Conservation (phyloP, 1,139 yeast species). For the Yamadazyma aaseri region DNA sequence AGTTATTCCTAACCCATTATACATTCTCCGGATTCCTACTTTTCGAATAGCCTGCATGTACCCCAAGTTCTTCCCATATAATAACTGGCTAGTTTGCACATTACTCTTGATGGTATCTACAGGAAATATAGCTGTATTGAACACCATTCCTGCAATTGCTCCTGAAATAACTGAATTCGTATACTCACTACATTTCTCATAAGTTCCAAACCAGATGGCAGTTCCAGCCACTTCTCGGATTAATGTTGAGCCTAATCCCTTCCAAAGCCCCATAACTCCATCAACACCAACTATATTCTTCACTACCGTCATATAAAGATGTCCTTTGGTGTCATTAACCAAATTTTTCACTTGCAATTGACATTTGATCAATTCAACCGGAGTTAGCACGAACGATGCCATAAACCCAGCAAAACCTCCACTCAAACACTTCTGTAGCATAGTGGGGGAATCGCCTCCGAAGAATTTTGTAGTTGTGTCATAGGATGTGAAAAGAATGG, state of each 20-base stretch:
- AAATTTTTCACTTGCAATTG: conserved; percentile 75
- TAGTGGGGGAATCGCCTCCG: conserved; percentile 20
- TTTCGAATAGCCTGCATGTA: conserved; percentile 29
- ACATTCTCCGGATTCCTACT: conserved; percentile 62
- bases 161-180: conserved; percentile 61
- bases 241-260: conserved; percentile 83
- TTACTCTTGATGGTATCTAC: conserved; percentile 88
- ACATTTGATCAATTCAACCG: conserved; percentile 86
- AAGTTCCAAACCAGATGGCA: conserved; percentile 91
- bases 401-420: conserved; percentile 84
- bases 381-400: conserved; percentile 84
- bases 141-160: conserved; percentile 81
- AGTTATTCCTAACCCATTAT: conserved; percentile 85
- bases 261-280: conserved; percentile 68
- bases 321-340: conserved; percentile 9
- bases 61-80: conserved; percentile 17
- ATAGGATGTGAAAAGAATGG: conserved; percentile 53
- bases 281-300: conserved; percentile 40
- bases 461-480: conserved; percentile 53
- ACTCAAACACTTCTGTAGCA: conserved; percentile 46
- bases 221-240: conserved; percentile 87
- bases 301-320: conserved; percentile 35
- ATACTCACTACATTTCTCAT: conserved; percentile 53
- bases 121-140: conserved; percentile 80
- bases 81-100: conserved; percentile 64